These are phyloP conservation scores for Corylus heterophylla DNA, from an alignment of 306 rosid species.

Conservation along the genomic window DNA sequence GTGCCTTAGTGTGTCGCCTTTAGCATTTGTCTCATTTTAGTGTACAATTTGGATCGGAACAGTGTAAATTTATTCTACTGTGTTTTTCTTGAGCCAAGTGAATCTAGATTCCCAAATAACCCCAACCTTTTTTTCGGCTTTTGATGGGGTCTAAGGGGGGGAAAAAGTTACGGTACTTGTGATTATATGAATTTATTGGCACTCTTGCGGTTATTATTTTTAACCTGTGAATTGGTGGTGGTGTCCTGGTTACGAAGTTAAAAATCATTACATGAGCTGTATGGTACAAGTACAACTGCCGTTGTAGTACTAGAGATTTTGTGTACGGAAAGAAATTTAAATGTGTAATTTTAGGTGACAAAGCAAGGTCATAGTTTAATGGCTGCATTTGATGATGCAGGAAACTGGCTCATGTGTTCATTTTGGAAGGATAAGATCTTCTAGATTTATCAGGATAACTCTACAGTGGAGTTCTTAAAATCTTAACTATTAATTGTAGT, in stretches of 20 bases:
- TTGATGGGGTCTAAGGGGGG: neutral
- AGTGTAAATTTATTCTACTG: neutral
- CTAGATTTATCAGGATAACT: neutral
- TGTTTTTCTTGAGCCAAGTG: conserved; percentile 7
- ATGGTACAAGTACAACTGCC: neutral
- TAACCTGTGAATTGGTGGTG: neutral
- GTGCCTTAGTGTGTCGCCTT: too few relatives aligned
- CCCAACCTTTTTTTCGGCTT: neutral
- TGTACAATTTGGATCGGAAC: neutral
- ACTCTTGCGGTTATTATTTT: neutral
- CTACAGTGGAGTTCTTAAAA: neutral
- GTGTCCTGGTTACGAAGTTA: neutral
- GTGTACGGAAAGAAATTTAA: neutral
- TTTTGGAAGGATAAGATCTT: neutral
- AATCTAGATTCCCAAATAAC: neutral
- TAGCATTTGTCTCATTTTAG: neutral
- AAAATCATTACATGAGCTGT: neutral
- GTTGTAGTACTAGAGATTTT: neutral
- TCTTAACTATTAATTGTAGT: neutral
- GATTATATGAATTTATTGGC: neutral
- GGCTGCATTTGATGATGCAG: neutral
- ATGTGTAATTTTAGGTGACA: neutral
- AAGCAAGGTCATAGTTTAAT: neutral
- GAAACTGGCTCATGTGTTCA: neutral
- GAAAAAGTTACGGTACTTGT: neutral